Evolutionary conservation across 768 basidiomycete genomes (phyloP), one percentile per base, ranked within the genome.

Genomic region (Baorangia bicolor): DNA sequence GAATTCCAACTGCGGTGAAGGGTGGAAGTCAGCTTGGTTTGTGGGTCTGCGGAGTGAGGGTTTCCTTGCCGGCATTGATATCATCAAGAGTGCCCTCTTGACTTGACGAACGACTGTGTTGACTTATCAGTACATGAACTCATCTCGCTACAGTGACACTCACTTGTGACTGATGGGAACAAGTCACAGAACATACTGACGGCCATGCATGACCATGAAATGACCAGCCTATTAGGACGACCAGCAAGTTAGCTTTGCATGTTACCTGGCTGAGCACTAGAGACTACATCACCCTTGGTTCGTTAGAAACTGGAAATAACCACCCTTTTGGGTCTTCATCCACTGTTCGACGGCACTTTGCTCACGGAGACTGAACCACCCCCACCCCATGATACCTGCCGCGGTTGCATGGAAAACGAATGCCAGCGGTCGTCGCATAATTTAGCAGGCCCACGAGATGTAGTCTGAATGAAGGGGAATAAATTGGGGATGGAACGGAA

Each of bases 261-360:
- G 37, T 27, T 16, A 14, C 18, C 10, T 27, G 2, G 8, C 1
- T 8, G 8, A 27, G n/a, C n/a, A 34, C 11, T 0, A 12, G 30
- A 31, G 18, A 21, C 11, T 2, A 40, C 23, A 6, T 47, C 46
- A 67, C 90, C 88, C 88, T 70, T 90, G 84, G 60, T 92, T 88
- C 1, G 92, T 94, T 51, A 93, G 73, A 64, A 82, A 93, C 67
- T 87, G 86, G 44, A 78, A 80, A 60, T 84, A 82, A 1, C 89
- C 89, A 2, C 87, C 87, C 59, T 78, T 81, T 61, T 81, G 82
- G 3, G 60, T 52, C 12, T n/a, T 37, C 1, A 85, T 77, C 58
- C 69, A 73, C 1, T 55, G 53, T 49, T 69, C 63, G 6, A 74
- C 56, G 18, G 58, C 51, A 5, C 0, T 3, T 10, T 54, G 35